Conservation (phyloP, 2,329 filamentous ascomycete genomes). For the Fusarium nanum region DNA sequence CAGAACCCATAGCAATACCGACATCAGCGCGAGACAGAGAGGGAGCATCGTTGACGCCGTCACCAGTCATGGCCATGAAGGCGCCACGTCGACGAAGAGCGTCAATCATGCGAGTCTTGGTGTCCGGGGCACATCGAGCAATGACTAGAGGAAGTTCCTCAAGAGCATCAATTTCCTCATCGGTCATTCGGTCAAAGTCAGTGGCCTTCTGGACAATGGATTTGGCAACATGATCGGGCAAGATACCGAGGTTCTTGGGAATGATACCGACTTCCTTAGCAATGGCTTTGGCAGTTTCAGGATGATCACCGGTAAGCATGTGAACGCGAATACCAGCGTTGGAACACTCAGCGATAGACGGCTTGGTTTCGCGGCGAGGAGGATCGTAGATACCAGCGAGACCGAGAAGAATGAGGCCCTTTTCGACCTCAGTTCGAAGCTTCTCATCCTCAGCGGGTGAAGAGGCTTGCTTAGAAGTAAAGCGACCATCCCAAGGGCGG, state of each 20-base stretch:
- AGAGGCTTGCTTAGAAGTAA: slow-evolving; percentile 52
- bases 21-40: slow-evolving; percentile 85
- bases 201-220: slow-evolving; percentile 79
- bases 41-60: slow-evolving; percentile 88
- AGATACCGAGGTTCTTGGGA: slow-evolving; percentile 67
- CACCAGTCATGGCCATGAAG: slow-evolving; percentile 89
- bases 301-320: slow-evolving; percentile 88
- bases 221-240: slow-evolving; percentile 72
- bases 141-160: slow-evolving; percentile 83
- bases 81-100: slow-evolving; percentile 80
- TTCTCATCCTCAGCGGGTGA: slow-evolving; percentile 56
- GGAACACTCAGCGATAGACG: slow-evolving; percentile 76
- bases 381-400: slow-evolving; percentile 89
- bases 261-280: slow-evolving; percentile 84
- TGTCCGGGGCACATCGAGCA: slow-evolving; percentile 84
- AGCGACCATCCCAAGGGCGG: slow-evolving; percentile 66
- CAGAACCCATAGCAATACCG: slow-evolving; percentile 90
- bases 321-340: slow-evolving; percentile 81
- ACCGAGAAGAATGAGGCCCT: slow-evolving; percentile 78
- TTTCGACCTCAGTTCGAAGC: slow-evolving; percentile 72
- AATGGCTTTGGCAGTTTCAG: slow-evolving; percentile 81
- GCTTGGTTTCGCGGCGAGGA: slow-evolving; percentile 82
- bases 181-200: slow-evolving; percentile 81
- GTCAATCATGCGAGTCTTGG: slow-evolving; percentile 92
- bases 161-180: slow-evolving; percentile 79